These are phyloP conservation scores for Curvularia verruculosa DNA, from an alignment of 2,329 filamentous ascomycete genomes.

Conservation along the genomic window DNA sequence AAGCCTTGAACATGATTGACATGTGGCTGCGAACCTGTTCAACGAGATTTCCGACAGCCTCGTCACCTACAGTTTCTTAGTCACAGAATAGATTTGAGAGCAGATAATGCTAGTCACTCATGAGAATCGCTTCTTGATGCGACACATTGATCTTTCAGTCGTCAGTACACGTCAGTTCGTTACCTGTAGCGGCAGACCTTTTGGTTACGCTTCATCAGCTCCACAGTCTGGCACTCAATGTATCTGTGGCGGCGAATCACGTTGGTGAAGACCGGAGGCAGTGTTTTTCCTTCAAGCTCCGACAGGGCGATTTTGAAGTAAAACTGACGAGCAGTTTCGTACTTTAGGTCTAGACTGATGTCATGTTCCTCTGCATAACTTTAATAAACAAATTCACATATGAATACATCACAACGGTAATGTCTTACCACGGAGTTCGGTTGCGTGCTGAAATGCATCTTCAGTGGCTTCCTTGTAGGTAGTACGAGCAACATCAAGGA, in stretches of 20 bases:
- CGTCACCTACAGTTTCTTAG: slow-evolving; percentile 58
- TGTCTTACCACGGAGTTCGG: slow-evolving; percentile 66
- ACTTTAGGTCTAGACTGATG: slow-evolving; percentile 71
- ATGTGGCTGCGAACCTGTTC: slow-evolving; percentile 73
- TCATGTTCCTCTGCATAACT: slow-evolving; percentile 54
- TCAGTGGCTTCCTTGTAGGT: slow-evolving; percentile 88
- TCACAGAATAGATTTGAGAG: not conserved
- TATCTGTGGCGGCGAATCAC: slow-evolving; percentile 71
- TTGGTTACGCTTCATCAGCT: slow-evolving; percentile 77
- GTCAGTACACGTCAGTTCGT: not conserved
- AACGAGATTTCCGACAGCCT: slow-evolving; percentile 73
- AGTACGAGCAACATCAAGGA: slow-evolving; percentile 86
- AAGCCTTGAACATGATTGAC: slow-evolving; percentile 78
- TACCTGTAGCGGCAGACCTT: slow-evolving; percentile 34
- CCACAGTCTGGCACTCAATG: slow-evolving; percentile 86
- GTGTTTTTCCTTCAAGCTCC: slow-evolving; percentile 65
- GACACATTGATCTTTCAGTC: slow-evolving; percentile 72
- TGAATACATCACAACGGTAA: not conserved
- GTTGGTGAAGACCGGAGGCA: slow-evolving; percentile 80
- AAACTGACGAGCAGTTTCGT: slow-evolving; percentile 78
- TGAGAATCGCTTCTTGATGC: slow-evolving; percentile 80
- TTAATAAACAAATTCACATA: slow-evolving; percentile 9
- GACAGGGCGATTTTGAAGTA: slow-evolving; percentile 70
- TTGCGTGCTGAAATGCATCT: slow-evolving; percentile 75
- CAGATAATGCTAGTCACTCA: slow-evolving; percentile 58